Percentiles rank a stretch among this genome's conserved stretches.
Evolutionary conservation across 2,329 filamentous ascomycete genomes (phyloP).

Genomic region (Fusarium piperis): DNA sequence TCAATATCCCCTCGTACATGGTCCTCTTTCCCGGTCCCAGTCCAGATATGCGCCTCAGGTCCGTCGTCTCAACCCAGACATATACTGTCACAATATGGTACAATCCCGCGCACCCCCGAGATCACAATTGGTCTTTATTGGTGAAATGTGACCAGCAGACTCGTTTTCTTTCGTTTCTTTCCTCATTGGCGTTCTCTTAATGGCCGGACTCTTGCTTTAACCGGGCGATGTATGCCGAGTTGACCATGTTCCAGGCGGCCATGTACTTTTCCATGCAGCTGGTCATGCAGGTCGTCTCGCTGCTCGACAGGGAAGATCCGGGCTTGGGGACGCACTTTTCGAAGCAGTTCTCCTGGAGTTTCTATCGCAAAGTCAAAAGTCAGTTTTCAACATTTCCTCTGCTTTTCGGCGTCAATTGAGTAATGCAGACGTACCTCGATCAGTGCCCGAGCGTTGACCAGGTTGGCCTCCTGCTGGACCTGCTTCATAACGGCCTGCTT

Average conservation of each 20-base stretch:
- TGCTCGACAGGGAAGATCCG: slow-evolving; percentile 70
- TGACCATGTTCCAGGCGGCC: slow-evolving; percentile 79
- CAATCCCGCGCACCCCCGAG: slow-evolving; percentile 25
- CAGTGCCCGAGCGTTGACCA: slow-evolving; percentile 74
- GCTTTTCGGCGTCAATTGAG: neutral
- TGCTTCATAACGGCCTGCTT: slow-evolving; percentile 73
- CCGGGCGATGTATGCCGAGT: slow-evolving; percentile 71
- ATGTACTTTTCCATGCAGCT: slow-evolving; percentile 90
- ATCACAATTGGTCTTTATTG: slow-evolving; percentile 9
- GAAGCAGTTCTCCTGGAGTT: slow-evolving; percentile 85
- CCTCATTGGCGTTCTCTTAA: slow-evolving; percentile 6
- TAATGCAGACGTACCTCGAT: slow-evolving; percentile 65
- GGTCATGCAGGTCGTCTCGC: slow-evolving; percentile 76
- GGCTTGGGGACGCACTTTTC: slow-evolving; percentile 79
- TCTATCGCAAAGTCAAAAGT: slow-evolving; percentile 56
- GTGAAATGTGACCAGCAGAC: neutral
- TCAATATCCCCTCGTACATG: slow-evolving; percentile 14
- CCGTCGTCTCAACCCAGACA: slow-evolving; percentile 6
- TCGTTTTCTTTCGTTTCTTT: neutral
- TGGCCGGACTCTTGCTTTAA: slow-evolving; percentile 65
- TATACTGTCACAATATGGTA: slow-evolving; percentile 43
- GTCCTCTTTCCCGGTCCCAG: neutral
- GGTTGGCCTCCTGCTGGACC: slow-evolving; percentile 70
- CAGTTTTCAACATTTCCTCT: slow-evolving; percentile 1
- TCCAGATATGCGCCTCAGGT: neutral